Base-by-base conservation (phyloP, 2,329 filamentous ascomycete genomes). In the Zymoseptoria crescenta region DNA sequence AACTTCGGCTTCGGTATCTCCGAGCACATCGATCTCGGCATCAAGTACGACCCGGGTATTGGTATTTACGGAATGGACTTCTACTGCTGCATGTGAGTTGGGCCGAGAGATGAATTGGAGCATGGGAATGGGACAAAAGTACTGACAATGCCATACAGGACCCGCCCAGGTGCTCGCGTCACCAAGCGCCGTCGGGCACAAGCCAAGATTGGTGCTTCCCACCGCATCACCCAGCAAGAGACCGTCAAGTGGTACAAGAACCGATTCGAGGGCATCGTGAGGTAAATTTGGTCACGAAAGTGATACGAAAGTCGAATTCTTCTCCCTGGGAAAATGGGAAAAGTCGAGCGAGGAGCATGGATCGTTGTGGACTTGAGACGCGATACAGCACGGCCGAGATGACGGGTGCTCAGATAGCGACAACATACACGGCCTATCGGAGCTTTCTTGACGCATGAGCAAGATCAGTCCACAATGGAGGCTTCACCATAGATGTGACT, bases 11-110 rank as follows among this genome's bases (percentile, higher is more conserved):
- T 99, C 86, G 94, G 94, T 84, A 99, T 99, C 85, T 91, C 85
- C 83, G 94, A 99, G 84, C 94, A 99, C 89, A 99, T 99, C 81
- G 94, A 99, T 86, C 86, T 99, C 75, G 94, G 94, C 76, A 99
- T 99, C 90, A 99, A 99, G 88, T 96, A 96, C 84, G 92, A 96
- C 83, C 92, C 92, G 68, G 88, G 85, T 67, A 96, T 96, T 73
- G 92, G 92, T 87, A 96, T 96, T 80, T 96, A 96, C 85, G 92
- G 94, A 79, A 99, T 99, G 94, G 94, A 99, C 83, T 99, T 99
- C 83, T 99, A 96, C 89, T 92, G 88, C 89, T 97, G 93, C 91
- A 99, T 99, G 94, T 86, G 73, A 80, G 83, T 83, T 52, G 27
- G 29, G 16, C 51, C 30, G 20, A 8, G 51, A 4, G 21, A n/a